phyloP scores from a whole-genome alignment of 2,329 filamentous ascomycete genomes.

The Amylocarpus encephaloides region DNA sequence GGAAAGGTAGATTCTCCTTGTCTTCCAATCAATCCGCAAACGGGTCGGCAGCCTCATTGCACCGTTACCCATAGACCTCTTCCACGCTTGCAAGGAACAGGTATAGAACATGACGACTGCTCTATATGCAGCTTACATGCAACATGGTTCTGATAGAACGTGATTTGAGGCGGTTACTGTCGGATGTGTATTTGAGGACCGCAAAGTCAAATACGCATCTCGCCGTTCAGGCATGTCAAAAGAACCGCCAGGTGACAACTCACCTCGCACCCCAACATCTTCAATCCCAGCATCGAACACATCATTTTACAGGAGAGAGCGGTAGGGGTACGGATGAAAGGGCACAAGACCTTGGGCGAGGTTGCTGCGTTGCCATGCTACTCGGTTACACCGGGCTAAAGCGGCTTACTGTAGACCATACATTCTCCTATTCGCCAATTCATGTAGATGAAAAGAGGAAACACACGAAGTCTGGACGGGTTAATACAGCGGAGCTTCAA shows the following conservation, averaged over 20 bases:
- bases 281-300: too few species aligned
- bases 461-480: too few species aligned
- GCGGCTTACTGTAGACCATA: too few species aligned
- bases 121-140: not conserved
- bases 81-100: not conserved
- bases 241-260: not conserved
- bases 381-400: too few species aligned
- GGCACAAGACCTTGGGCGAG: too few species aligned
- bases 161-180: not conserved
- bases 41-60: not conserved
- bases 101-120: not conserved
- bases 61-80: not conserved
- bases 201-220: not conserved
- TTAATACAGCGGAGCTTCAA: too few species aligned
- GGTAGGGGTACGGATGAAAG: too few species aligned
- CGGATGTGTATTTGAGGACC: not conserved
- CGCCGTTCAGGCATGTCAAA: too few species aligned
- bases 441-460: too few species aligned
- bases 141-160: not conserved
- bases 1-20: not conserved
- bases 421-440: too few species aligned
- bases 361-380: too few species aligned
- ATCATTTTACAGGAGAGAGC: too few species aligned
- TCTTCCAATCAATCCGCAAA: not conserved
- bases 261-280: not conserved